A percentile compares a stretch with the other conserved stretches of the same genome.
These are phyloP conservation scores for Pseudozyma hubeiensis DNA, from an alignment of 1,284 basidiomycete species.

Conservation along the genomic window DNA sequence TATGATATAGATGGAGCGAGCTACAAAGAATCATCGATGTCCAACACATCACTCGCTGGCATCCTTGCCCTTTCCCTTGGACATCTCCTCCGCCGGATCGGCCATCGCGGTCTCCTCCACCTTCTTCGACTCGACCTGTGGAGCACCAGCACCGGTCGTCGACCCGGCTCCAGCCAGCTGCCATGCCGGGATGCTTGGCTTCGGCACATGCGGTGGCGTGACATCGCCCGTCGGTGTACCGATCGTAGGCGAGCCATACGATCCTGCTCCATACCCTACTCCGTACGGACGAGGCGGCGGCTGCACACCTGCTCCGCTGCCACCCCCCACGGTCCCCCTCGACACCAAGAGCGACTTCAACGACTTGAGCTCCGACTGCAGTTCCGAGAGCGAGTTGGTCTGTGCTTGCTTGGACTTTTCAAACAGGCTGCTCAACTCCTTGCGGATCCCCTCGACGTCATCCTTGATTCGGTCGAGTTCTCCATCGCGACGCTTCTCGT, in stretches of 20 bases:
- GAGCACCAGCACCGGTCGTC: constrained; percentile 6
- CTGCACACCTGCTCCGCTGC: constrained; percentile 12
- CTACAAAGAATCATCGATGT: not conserved
- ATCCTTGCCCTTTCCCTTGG: constrained; percentile 37
- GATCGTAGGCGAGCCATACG: constrained; percentile 44
- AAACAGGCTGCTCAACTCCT: constrained; percentile 94
- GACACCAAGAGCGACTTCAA: constrained; percentile 91
- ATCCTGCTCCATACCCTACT: constrained; percentile 29
- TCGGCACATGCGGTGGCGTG: constrained; percentile 51
- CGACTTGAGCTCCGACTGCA: constrained; percentile 94
- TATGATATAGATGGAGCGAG: not conserved
- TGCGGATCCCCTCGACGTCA: constrained; percentile 76
- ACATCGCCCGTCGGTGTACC: constrained; percentile 42
- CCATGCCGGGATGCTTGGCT: constrained; percentile 66
- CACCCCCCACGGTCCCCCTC: constrained; percentile 74
- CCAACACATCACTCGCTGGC: constrained; percentile 16
- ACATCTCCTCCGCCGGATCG: constrained; percentile 50
- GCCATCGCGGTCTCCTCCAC: constrained; percentile 22
- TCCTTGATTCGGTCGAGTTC: constrained; percentile 85
- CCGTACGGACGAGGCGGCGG: constrained; percentile 31
- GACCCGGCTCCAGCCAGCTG: constrained; percentile 58
- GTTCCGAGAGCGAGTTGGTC: constrained; percentile 77
- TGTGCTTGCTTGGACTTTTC: constrained; percentile 85
- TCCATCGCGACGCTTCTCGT: constrained; percentile 82
- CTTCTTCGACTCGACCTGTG: constrained; percentile 14